A percentile compares a stretch with the other conserved stretches of the same genome.
These are phyloP conservation scores for Colletotrichum simmondsii DNA, from an alignment of 2,329 filamentous ascomycete genomes.

Conservation along the genomic window DNA sequence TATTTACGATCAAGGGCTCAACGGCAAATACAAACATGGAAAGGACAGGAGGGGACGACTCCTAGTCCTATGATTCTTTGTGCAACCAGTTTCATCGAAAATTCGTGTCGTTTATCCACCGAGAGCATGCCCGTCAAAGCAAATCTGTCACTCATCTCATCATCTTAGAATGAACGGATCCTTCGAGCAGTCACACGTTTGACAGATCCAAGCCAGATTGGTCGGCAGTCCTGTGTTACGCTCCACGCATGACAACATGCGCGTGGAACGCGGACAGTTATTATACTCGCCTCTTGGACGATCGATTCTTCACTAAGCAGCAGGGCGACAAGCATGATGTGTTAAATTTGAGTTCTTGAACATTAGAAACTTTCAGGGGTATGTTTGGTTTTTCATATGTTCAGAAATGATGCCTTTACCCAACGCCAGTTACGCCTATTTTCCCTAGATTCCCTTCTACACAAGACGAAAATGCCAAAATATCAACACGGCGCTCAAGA, in stretches of 20 bases:
- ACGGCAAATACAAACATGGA: neutral
- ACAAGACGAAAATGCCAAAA: neutral
- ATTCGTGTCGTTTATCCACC: neutral
- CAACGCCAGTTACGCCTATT: neutral
- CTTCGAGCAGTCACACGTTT: neutral
- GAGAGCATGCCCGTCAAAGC: neutral
- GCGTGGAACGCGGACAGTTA: neutral
- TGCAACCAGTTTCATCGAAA: neutral
- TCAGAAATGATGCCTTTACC: neutral
- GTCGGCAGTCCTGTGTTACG: neutral
- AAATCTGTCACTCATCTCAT: neutral
- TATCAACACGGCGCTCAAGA: neutral
- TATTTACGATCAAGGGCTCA: neutral
- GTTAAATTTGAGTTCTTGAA: neutral
- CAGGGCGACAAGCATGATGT: neutral
- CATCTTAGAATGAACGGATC: neutral
- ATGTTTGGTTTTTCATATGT: neutral
- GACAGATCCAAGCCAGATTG: neutral
- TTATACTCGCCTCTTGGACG: neutral
- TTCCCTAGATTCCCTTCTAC: neutral
- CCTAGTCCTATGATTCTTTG: neutral
- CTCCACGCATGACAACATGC: neutral
- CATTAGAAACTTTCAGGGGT: neutral
- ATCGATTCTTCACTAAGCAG: neutral
- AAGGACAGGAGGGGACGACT: slow-evolving; percentile 41